Base-by-base conservation (phyloP, 2,329 filamentous ascomycete genomes). In the Diplodia seriata region DNA sequence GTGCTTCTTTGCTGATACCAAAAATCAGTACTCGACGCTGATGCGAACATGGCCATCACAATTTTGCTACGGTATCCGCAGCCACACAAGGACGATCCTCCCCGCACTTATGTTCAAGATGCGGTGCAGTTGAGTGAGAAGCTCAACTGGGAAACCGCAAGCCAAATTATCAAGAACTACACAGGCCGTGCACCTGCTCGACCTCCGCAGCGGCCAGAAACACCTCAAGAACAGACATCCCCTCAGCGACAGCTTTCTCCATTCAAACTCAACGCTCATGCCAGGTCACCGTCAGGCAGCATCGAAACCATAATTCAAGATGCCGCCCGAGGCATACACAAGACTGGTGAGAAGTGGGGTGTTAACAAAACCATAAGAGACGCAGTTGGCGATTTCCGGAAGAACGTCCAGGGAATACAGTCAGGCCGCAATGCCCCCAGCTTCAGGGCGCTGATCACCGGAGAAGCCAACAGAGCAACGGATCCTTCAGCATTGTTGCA, bases 41-140 rank as follows among this genome's bases (percentile, higher is more conserved):
- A 98, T 77, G 97, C 97, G 74, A 94, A 95, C 1, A 86, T 88
- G 43, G 94, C 92, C 9, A 82, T 99, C 65, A 90, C 92, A 67
- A 81, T 96, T 1, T 83, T 98, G 31, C 85, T 98, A 1, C 92
- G 92, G 73, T 98, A 98, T 72, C 93, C 93, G 1, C 82, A 87
- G 1, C 90, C 90, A 2, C 74, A 83, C 5, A 79, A 82, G 2
- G 85, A 88, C 1, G 82, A 90, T 71, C 87, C 88, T 0, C 90
- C 94, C 18, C 87, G 91, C 71, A 91, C 89, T 0, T 92, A 98
- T 73, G 91, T 97, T 56, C 87, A 92, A 68, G 95, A 99, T 78
- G 95, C 93, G 0, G 78, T 95, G 2, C 92, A 90, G 74, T 83
- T 96, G 2, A 85, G 85, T 53, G 83, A 88, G 50, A 89, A 94